These are phyloP conservation scores for Plectosphaerella plurivora DNA, from an alignment of 2,329 filamentous ascomycete genomes.

Conservation along the genomic window DNA sequence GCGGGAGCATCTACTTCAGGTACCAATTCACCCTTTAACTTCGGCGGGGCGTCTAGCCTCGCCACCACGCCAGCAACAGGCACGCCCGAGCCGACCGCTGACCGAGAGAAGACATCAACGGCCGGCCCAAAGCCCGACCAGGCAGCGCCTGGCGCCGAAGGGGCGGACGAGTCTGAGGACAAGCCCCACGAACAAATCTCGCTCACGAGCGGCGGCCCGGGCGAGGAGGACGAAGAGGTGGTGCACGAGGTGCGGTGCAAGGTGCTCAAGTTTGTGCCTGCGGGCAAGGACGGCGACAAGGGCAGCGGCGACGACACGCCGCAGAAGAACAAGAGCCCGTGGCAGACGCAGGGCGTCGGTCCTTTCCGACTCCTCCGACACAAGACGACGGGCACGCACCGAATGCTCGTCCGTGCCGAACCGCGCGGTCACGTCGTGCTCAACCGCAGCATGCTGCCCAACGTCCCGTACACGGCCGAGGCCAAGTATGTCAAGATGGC, in stretches of 20 bases:
- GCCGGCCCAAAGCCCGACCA: conserved; percentile 9
- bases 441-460: conserved; percentile 61
- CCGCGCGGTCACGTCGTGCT: conserved; percentile 69
- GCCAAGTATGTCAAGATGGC: conserved; percentile 58
- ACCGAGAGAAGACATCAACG: conserved; percentile 21
- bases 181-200: conserved; percentile 66
- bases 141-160: conserved; percentile 13
- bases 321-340: conserved; percentile 50
- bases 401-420: conserved; percentile 70
- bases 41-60: conserved; percentile 56
- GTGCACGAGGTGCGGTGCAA: conserved; percentile 69
- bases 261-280: conserved; percentile 55
- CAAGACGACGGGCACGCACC: conserved; percentile 61
- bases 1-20: conserved; percentile 39
- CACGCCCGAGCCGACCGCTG: conserved; percentile 52
- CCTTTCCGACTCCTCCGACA: conserved; percentile 69
- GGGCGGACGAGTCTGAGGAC: conserved; percentile 43
- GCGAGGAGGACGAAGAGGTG: conserved; percentile 68
- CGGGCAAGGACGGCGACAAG: conserved; percentile 38
- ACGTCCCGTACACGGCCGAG: conserved; percentile 57
- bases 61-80: conserved; percentile 55
- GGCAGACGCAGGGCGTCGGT: conserved; percentile 68
- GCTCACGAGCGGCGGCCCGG: conserved; percentile 60
- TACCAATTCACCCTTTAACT: conserved; percentile 49
- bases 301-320: conserved; percentile 35